phyloP scores from a whole-genome alignment of 2,329 filamentous ascomycete genomes.

The Fusarium paranaense region DNA sequence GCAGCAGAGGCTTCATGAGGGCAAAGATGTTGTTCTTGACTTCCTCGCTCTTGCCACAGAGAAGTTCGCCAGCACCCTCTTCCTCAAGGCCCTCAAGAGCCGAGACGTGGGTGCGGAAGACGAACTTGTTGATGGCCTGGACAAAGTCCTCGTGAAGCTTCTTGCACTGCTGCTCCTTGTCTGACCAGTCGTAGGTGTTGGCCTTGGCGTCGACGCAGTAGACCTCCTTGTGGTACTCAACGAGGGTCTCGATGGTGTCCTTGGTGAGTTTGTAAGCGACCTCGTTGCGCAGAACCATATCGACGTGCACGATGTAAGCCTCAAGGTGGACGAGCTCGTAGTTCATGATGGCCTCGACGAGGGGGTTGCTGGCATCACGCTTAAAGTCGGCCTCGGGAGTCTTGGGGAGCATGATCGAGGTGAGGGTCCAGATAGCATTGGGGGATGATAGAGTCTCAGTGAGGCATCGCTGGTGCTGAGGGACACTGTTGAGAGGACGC shows the following conservation, averaged over 20 bases:
- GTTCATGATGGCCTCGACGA: slow-evolving; percentile 86
- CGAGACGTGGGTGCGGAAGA: slow-evolving; percentile 88
- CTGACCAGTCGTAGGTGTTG: slow-evolving; percentile 92
- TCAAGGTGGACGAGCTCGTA: slow-evolving; percentile 94
- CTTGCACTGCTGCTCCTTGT: slow-evolving; percentile 96
- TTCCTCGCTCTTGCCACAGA: slow-evolving; percentile 91
- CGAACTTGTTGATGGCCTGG: slow-evolving; percentile 96
- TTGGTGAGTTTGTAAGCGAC: slow-evolving; percentile 97
- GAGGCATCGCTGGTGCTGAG: slow-evolving; percentile 94
- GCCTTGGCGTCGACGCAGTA: slow-evolving; percentile 92
- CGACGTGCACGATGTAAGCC: slow-evolving; percentile 98
- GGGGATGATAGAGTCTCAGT: slow-evolving; percentile 91
- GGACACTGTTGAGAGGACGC: slow-evolving; percentile 95
- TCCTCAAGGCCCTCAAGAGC: slow-evolving; percentile 97
- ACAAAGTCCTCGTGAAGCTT: slow-evolving; percentile 97
- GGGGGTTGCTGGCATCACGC: slow-evolving; percentile 71
- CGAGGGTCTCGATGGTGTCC: slow-evolving; percentile 91
- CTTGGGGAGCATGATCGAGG: slow-evolving; percentile 93
- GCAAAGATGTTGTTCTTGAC: slow-evolving; percentile 88
- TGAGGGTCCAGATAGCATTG: slow-evolving; percentile 94
- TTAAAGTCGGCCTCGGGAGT: slow-evolving; percentile 86
- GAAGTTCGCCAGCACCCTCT: slow-evolving; percentile 92
- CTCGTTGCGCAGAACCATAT: slow-evolving; percentile 98
- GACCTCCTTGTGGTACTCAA: slow-evolving; percentile 96
- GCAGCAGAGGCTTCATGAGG: slow-evolving; percentile 88